A percentile compares a stretch with the other conserved stretches of the same genome.
Evolutionary conservation across 192 early-diverging fungal genomes (phyloP).

Genomic region (Podochytrium sp.): DNA sequence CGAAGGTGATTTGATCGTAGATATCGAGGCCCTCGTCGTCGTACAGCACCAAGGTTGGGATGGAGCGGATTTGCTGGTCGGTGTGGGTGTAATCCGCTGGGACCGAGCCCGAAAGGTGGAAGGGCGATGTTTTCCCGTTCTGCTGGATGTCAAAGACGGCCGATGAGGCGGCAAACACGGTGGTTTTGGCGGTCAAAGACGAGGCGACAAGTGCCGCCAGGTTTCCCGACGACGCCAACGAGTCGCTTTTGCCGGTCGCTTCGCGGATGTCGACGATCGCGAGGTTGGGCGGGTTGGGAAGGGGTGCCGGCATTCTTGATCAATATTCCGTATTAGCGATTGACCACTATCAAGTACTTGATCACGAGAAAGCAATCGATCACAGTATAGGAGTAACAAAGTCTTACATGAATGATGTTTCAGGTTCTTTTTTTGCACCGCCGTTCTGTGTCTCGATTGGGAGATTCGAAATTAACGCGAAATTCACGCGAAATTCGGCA

Average conservation of each 20-base stretch:
- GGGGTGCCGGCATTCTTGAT: too few relatives aligned
- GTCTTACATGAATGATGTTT: too few relatives aligned
- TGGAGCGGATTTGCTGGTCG: conserved; percentile 42
- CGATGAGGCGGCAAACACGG: background rate
- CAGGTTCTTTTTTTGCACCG: too few relatives aligned
- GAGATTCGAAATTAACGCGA: too few relatives aligned
- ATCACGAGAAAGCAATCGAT: too few relatives aligned
- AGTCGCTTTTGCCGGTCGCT: background rate
- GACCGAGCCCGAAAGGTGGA: background rate
- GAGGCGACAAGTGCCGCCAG: conserved; percentile 8
- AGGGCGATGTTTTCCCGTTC: conserved; percentile 13
- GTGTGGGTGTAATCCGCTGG: background rate
- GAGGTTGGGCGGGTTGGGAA: conserved; percentile 2
- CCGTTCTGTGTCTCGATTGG: too few relatives aligned
- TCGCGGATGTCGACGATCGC: conserved; percentile 16
- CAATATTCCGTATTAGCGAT: too few relatives aligned
- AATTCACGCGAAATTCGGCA: too few relatives aligned
- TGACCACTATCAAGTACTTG: too few relatives aligned
- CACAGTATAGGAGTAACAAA: too few relatives aligned
- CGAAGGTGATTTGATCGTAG: conserved; percentile 90
- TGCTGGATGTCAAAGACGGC: background rate
- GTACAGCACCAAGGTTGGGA: conserved; percentile 87
- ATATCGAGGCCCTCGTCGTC: conserved; percentile 81
- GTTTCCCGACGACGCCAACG: conserved; percentile 3
- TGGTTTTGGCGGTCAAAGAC: background rate